phyloP scores from a whole-genome alignment of 768 basidiomycete species.

The Auricularia heimuer region DNA sequence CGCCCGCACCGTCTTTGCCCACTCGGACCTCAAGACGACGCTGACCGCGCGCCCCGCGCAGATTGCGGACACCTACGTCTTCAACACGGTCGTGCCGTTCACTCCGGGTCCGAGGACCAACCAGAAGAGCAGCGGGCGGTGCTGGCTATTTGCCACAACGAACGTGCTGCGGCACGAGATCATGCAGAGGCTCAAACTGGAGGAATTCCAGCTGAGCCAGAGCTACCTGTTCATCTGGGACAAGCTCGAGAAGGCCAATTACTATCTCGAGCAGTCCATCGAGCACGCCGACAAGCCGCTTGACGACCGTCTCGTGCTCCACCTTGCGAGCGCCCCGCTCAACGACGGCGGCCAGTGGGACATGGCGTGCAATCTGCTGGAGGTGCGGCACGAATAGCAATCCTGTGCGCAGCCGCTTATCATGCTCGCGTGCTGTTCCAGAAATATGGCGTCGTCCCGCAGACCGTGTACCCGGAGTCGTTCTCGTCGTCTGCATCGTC shows the following conservation, averaged over 20 bases:
- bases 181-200: conserved; percentile 77
- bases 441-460: conserved; percentile 84
- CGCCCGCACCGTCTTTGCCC: conserved; percentile 66
- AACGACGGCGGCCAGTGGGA: conserved; percentile 95
- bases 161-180: conserved; percentile 76
- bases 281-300: conserved; percentile 69
- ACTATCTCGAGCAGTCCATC: conserved; percentile 83
- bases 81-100: conserved; percentile 72
- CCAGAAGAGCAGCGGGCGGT: conserved; percentile 82
- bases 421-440: conserved; percentile 17
- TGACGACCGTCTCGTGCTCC: conserved; percentile 73
- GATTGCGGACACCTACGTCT: conserved; percentile 64
- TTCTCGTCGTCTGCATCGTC: conserved; percentile 66
- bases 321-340: conserved; percentile 68
- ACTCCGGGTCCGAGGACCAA: conserved; percentile 77
- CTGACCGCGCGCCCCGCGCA: conserved; percentile 53
- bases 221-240: conserved; percentile 95
- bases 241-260: conserved; percentile 89
- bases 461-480: conserved; percentile 74
- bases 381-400: conserved; percentile 25
- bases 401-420: conserved; percentile 6
- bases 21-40: conserved; percentile 53
- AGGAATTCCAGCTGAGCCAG: conserved; percentile 88
- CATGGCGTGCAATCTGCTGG: conserved; percentile 66
- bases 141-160: conserved; percentile 93